Conservation (phyloP, 129 eudicot species). For the Saposhnikovia divaricata region DNA sequence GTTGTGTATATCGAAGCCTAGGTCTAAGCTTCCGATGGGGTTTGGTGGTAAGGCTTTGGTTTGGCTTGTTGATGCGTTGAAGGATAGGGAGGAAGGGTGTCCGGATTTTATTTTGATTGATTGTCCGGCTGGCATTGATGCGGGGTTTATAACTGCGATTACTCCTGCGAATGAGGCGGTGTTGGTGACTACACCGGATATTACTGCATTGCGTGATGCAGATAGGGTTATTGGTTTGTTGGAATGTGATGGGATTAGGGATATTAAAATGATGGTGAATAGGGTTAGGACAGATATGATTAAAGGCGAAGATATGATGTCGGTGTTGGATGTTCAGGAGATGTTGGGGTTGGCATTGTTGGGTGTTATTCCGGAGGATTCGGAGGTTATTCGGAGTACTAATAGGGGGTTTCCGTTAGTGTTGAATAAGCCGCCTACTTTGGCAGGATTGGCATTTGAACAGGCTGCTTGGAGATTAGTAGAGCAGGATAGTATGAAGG, state of each 20-base stretch:
- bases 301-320: constrained; percentile 98
- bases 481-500: constrained; percentile 97
- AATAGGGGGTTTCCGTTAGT: constrained; percentile 94
- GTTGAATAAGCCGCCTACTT: constrained; percentile 83
- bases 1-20: constrained; percentile 80
- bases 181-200: constrained; percentile 88
- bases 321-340: constrained; percentile 94
- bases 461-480: constrained; percentile 99
- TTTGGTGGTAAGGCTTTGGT: constrained; percentile 86
- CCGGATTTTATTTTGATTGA: constrained; percentile 82
- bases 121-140: constrained; percentile 90
- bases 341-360: constrained; percentile 87
- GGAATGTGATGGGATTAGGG: constrained; percentile 98
- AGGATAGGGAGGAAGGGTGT: constrained; percentile 59
- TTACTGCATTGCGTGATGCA: constrained; percentile 78
- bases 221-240: constrained; percentile 92
- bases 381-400: constrained; percentile 92
- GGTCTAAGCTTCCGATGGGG: constrained; percentile 84
- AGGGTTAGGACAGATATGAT: constrained; percentile 92
- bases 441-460: constrained; percentile 96
- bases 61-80: constrained; percentile 94
- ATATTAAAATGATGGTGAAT: constrained; percentile 93
- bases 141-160: constrained; percentile 88
- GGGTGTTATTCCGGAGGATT: constrained; percentile 97
- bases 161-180: constrained; percentile 94